phyloP scores from a whole-genome alignment of 129 eudicot species.

The Arctium lappa region DNA sequence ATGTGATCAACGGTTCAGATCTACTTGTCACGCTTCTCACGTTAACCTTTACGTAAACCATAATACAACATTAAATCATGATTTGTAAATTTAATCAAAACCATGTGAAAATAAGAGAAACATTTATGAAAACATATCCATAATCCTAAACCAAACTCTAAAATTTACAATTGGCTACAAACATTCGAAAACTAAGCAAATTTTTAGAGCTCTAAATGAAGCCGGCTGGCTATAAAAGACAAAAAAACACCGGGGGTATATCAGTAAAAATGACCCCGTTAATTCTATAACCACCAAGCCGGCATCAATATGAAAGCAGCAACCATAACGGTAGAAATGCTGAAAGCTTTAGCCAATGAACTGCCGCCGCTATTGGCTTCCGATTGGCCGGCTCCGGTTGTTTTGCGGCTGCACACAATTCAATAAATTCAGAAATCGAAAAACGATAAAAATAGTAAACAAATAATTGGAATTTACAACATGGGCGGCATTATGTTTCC shows the following conservation, averaged over 20 bases:
- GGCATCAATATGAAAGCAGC: conserved; percentile 8
- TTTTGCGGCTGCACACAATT: conserved; percentile 31
- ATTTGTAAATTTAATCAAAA: too few relatives aligned
- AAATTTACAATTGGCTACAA: neutral
- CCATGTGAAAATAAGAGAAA: too few relatives aligned
- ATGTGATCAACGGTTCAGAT: too few relatives aligned
- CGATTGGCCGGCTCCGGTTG: conserved; percentile 27
- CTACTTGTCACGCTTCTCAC: too few relatives aligned
- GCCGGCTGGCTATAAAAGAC: neutral
- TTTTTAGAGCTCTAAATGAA: neutral
- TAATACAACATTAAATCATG: too few relatives aligned
- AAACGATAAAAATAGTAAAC: neutral
- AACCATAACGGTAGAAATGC: neutral
- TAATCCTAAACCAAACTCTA: neutral
- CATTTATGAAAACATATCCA: neutral
- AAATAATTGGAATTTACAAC: neutral
- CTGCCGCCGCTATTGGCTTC: conserved; percentile 20
- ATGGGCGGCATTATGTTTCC: conserved; percentile 32
- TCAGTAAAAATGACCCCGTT: neutral
- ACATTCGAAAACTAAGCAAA: neutral
- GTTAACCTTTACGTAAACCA: too few relatives aligned
- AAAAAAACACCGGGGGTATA: neutral
- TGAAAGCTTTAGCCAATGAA: conserved; percentile 26
- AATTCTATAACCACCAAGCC: conserved; percentile 11
- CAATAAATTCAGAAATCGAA: neutral